Evolutionary conservation across 2,329 filamentous ascomycete species (phyloP).

Genomic region (Dendryphion nanum): DNA sequence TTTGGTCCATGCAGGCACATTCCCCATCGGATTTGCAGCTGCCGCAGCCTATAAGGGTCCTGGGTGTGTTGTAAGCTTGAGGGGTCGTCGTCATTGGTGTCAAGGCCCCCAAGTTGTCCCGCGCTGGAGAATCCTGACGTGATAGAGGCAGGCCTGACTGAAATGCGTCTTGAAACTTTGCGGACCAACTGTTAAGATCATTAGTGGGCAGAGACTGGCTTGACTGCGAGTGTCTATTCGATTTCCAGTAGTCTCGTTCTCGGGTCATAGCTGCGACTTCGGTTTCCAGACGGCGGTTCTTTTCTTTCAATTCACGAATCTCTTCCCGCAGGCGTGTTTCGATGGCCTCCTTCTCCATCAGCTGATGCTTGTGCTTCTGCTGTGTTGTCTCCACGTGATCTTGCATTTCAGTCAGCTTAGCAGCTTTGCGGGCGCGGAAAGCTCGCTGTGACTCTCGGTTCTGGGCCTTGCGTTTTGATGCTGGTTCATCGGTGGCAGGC

Average conservation of each 20-base stretch:
- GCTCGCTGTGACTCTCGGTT: constrained; percentile 89
- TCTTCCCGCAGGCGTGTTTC: not conserved
- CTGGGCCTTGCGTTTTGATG: constrained; percentile 90
- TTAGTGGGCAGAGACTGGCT: too few relatives aligned
- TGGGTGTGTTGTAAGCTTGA: constrained; percentile 12
- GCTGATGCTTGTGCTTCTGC: constrained; percentile 14
- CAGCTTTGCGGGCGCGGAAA: constrained; percentile 83
- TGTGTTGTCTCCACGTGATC: constrained; percentile 34
- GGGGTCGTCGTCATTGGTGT: constrained; percentile 2
- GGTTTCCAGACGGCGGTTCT: too few relatives aligned
- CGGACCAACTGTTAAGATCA: too few relatives aligned
- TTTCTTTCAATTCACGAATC: constrained; percentile 12
- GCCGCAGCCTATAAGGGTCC: constrained; percentile 18
- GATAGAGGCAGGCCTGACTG: constrained; percentile 8
- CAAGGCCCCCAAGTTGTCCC: constrained; percentile 12
- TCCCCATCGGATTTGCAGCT: constrained; percentile 27
- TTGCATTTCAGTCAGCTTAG: constrained; percentile 70
- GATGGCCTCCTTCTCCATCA: constrained; percentile 9
- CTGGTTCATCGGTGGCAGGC: constrained; percentile 87
- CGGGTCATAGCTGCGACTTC: constrained; percentile 5
- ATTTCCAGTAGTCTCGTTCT: constrained; percentile 15
- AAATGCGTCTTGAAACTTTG: too few relatives aligned
- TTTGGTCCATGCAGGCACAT: constrained; percentile 31
- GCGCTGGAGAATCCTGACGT: constrained; percentile 13
- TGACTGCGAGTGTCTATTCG: too few relatives aligned